phyloP scores from a whole-genome alignment of 2,329 filamentous ascomycete species.

The Microdochium trichocladiopsis region DNA sequence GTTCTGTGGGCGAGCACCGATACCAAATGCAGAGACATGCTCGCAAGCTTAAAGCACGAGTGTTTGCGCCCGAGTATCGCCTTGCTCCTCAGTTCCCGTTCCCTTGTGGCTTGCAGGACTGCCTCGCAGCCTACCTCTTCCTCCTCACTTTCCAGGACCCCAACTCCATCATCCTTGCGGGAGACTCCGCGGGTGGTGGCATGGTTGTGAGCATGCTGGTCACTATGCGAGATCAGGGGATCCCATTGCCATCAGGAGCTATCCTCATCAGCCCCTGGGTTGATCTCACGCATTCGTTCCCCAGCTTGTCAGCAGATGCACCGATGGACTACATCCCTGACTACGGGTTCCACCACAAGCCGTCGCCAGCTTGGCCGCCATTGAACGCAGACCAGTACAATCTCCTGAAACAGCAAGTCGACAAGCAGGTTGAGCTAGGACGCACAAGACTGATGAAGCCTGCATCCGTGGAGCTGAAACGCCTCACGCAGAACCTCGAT shows the following conservation, averaged over 20 bases:
- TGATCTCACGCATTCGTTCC: slow-evolving; percentile 91
- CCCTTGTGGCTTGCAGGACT: slow-evolving; percentile 86
- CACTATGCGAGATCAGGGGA: slow-evolving; percentile 70
- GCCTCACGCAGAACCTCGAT: slow-evolving; percentile 9
- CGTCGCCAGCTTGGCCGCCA: slow-evolving; percentile 87
- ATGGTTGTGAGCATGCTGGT: slow-evolving; percentile 81
- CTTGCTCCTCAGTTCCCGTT: slow-evolving; percentile 93
- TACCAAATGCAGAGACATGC: slow-evolving; percentile 97
- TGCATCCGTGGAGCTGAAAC: slow-evolving; percentile 22
- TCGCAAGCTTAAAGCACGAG: slow-evolving; percentile 81
- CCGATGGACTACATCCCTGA: slow-evolving; percentile 82
- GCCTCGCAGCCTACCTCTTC: slow-evolving; percentile 79
- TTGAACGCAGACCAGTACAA: slow-evolving; percentile 70
- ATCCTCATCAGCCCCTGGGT: slow-evolving; percentile 94
- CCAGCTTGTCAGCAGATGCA: slow-evolving; percentile 69
- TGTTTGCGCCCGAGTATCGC: slow-evolving; percentile 82
- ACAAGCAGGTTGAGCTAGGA: slow-evolving; percentile 27
- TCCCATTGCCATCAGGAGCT: slow-evolving; percentile 82
- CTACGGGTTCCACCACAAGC: slow-evolving; percentile 83
- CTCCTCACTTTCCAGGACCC: slow-evolving; percentile 72
- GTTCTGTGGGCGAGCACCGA: slow-evolving; percentile 92
- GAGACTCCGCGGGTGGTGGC: slow-evolving; percentile 89
- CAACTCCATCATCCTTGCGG: slow-evolving; percentile 76
- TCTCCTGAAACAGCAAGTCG: slow-evolving; percentile 42
- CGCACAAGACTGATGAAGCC: slow-evolving; percentile 26